Evolutionary conservation across 2,329 filamentous ascomycete species (phyloP).

Genomic region (Diaporthe nobilis): DNA sequence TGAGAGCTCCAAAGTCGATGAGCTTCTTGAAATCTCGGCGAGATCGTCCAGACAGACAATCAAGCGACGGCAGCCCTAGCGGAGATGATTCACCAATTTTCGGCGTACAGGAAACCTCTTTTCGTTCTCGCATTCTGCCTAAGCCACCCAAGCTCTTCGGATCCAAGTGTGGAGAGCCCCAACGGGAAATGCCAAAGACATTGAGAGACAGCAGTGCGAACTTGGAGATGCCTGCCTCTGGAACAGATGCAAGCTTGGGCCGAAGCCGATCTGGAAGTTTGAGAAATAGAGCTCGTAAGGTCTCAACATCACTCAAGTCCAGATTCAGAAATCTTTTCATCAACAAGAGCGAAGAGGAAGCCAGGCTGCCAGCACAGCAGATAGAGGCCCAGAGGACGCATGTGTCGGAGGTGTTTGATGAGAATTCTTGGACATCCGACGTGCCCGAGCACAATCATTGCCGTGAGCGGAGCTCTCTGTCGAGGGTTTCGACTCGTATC

Average conservation of each 20-base stretch:
- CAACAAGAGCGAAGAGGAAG: constrained; percentile 53
- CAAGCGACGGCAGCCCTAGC: constrained; percentile 35
- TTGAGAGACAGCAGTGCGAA: constrained; percentile 61
- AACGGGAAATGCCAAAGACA: constrained; percentile 62
- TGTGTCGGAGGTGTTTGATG: constrained; percentile 44
- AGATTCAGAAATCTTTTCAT: constrained; percentile 73
- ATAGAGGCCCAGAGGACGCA: constrained; percentile 60
- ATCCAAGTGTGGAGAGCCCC: constrained; percentile 53
- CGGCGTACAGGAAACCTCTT: constrained; percentile 36
- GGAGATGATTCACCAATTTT: constrained; percentile 53
- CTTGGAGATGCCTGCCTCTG: constrained; percentile 31
- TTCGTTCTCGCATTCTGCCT: constrained; percentile 48
- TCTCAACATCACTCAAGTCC: constrained; percentile 73
- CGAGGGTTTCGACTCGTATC: constrained; percentile 62
- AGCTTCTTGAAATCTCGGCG: constrained; percentile 58
- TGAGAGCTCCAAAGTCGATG: constrained; percentile 69
- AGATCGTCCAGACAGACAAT: constrained; percentile 44
- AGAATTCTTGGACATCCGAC: constrained; percentile 18
- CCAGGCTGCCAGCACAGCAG: constrained; percentile 65
- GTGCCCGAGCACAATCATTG: constrained; percentile 30
- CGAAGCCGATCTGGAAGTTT: constrained; percentile 54
- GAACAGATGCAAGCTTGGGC: constrained; percentile 37
- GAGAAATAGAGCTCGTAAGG: constrained; percentile 69
- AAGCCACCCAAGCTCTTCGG: constrained; percentile 62
- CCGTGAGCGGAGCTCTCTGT: constrained; percentile 51